Percentiles rank a stretch among this genome's conserved stretches.
Evolutionary conservation across 495 filamentous ascomycete species (phyloP).

Genomic region (Xylaria longipes): DNA sequence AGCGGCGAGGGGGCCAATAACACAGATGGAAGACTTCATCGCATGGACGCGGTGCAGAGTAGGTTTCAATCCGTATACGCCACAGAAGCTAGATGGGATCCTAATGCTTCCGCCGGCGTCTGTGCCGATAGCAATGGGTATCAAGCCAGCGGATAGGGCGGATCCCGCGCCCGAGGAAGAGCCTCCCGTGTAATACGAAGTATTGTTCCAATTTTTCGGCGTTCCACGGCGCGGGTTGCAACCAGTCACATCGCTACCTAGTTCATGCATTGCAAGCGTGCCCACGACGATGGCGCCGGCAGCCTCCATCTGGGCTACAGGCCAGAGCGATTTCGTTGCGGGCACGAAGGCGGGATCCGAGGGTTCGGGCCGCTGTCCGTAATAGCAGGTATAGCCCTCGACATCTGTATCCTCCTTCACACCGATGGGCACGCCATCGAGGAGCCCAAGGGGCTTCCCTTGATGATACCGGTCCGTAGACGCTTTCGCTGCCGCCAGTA

Average conservation of each 20-base stretch:
- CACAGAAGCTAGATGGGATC: constrained; percentile 82
- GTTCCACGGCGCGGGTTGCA: constrained; percentile 64
- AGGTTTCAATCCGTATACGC: constrained; percentile 87
- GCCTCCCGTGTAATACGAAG: constrained; percentile 82
- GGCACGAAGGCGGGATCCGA: constrained; percentile 44
- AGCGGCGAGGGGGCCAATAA: constrained; percentile 77
- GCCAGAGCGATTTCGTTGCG: constrained; percentile 62
- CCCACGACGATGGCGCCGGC: constrained; percentile 83
- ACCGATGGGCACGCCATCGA: constrained; percentile 87
- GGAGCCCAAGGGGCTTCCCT: constrained; percentile 65
- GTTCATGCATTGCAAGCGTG: constrained; percentile 91
- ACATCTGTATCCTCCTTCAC: constrained; percentile 88
- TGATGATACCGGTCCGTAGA: constrained; percentile 73
- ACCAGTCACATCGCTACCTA: constrained; percentile 63
- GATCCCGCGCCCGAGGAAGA: constrained; percentile 88
- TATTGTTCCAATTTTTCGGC: constrained; percentile 82
- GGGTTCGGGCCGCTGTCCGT: constrained; percentile 56
- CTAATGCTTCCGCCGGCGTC: constrained; percentile 90
- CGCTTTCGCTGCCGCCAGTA: constrained; percentile 69
- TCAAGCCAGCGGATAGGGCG: constrained; percentile 73
- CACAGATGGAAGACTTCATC: constrained; percentile 67
- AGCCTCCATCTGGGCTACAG: constrained; percentile 74
- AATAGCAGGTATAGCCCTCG: constrained; percentile 71
- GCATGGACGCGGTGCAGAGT: constrained; percentile 71
- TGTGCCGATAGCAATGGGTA: constrained; percentile 82